These are phyloP conservation scores for Metroxylon sagu DNA, from an alignment of 176 grass and related monocot genomes.

Conservation along the genomic window DNA sequence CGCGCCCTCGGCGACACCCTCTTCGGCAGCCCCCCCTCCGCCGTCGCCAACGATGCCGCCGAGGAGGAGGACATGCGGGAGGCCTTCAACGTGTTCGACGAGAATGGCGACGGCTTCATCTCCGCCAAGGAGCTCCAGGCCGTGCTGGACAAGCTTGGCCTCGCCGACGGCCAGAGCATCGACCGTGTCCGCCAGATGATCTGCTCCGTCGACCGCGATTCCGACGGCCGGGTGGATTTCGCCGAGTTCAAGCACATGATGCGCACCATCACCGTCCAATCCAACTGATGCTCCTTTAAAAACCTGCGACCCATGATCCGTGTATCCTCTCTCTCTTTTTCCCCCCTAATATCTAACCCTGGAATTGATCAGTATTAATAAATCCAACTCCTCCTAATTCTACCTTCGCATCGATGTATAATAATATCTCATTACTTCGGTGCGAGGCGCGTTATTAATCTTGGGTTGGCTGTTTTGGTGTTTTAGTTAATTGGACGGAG, in stretches of 20 bases:
- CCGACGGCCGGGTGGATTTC: conserved; percentile 26
- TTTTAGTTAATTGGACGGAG: too few species aligned
- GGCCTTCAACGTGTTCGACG: conserved; percentile 36
- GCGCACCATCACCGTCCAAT: conserved; percentile 10
- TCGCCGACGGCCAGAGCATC: conserved; percentile 18
- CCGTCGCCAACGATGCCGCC: not conserved
- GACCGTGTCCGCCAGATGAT: conserved; percentile 33
- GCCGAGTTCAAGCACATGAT: conserved; percentile 34
- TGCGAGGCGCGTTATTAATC: too few species aligned
- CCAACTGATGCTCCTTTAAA: too few species aligned
- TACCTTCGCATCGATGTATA: too few species aligned
- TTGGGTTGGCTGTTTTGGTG: too few species aligned
- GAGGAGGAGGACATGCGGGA: conserved; percentile 24
- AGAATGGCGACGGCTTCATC: conserved; percentile 31
- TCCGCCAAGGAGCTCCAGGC: conserved; percentile 29
- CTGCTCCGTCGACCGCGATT: conserved; percentile 24
- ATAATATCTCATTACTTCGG: too few species aligned
- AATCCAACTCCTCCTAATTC: too few species aligned
- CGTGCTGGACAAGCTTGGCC: conserved; percentile 26
- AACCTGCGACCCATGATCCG: too few species aligned
- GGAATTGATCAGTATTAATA: too few species aligned
- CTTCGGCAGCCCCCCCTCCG: not conserved
- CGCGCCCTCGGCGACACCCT: conserved; percentile 19
- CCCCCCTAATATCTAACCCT: too few species aligned
- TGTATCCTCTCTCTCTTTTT: too few species aligned